phyloP scores from a whole-genome alignment of 768 basidiomycete genomes.

The Boletellus ananiceps region DNA sequence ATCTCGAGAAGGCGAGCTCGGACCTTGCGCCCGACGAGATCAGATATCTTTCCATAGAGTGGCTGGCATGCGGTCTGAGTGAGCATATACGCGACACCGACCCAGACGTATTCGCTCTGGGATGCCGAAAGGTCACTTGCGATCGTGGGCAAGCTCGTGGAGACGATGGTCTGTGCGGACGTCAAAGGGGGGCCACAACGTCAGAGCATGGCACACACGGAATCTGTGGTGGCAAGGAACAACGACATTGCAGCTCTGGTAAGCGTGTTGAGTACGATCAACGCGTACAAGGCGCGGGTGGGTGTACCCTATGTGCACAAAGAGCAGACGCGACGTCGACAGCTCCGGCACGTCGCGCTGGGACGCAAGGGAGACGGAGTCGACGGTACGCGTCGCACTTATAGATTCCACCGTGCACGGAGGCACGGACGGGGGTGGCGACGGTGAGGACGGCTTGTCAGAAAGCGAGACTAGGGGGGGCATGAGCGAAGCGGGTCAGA shows the following conservation, averaged over 20 bases:
- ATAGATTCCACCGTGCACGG: conserved; percentile 18
- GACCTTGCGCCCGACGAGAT: conserved; percentile 78
- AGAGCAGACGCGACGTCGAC: conserved; percentile 53
- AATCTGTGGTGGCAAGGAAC: conserved; percentile 84
- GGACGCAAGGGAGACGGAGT: conserved; percentile 24
- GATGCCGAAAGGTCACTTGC: conserved; percentile 63
- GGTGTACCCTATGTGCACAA: conserved; percentile 64
- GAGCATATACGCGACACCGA: conserved; percentile 79
- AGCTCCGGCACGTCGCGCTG: conserved; percentile 26
- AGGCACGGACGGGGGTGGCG: conserved; percentile 3
- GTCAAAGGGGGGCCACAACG: conserved; percentile 4
- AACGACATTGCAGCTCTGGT: conserved; percentile 70
- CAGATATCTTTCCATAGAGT: conserved; percentile 74
- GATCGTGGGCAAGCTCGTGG: conserved; percentile 81
- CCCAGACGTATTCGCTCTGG: conserved; percentile 78
- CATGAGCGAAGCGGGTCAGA: conserved; percentile 16
- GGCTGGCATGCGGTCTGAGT: conserved; percentile 86
- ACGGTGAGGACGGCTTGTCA: conserved; percentile 3
- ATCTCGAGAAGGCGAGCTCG: conserved; percentile 12
- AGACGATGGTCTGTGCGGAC: conserved; percentile 57
- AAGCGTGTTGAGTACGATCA: conserved; percentile 12
- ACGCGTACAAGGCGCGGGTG: background rate
- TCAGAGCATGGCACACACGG: conserved; percentile 43
- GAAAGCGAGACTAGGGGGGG: conserved; percentile 7
- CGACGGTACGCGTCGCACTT: conserved; percentile 13